Conservation (phyloP, 2,329 filamentous ascomycete species). For the Aspergillus sp. region DNA sequence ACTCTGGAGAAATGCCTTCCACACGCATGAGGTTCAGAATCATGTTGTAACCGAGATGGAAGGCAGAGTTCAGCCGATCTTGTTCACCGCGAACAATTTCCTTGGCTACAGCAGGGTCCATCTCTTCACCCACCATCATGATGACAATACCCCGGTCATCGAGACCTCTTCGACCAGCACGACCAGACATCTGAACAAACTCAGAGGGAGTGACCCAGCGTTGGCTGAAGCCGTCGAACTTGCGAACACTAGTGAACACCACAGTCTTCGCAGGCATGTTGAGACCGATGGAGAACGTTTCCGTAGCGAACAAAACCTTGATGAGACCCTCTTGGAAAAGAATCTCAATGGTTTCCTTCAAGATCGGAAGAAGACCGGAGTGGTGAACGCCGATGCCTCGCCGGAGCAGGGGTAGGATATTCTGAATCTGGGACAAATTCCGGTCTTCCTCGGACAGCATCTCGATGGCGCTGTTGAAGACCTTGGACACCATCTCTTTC, state of each 20-base stretch:
- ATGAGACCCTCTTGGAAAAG: conserved; percentile 97
- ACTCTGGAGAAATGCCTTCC: conserved; percentile 98
- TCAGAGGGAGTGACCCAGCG: conserved; percentile 91
- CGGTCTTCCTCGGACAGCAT: conserved; percentile 91
- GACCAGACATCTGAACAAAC: conserved; percentile 98
- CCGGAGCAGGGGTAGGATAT: conserved; percentile 83
- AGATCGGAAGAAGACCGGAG: conserved; percentile 87
- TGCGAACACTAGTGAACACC: conserved; percentile 95
- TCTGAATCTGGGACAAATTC: conserved; percentile 81
- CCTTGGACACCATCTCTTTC: conserved; percentile 88
- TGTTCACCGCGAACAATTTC: conserved; percentile 95
- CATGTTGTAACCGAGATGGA: conserved; percentile 99
- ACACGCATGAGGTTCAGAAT: conserved; percentile 93
- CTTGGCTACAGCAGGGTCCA: conserved; percentile 91
- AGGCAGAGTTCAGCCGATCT: conserved; percentile 95
- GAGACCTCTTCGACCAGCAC: conserved; percentile 92
- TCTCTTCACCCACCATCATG: conserved; percentile 98
- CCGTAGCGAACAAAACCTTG: conserved; percentile 96
- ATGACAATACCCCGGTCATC: conserved; percentile 98
- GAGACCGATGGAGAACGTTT: conserved; percentile 96
- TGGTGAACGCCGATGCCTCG: conserved; percentile 97
- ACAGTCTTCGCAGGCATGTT: conserved; percentile 99
- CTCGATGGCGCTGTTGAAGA: conserved; percentile 90
- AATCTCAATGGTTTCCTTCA: conserved; percentile 99
- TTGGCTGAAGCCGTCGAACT: conserved; percentile 81